phyloP scores from a whole-genome alignment of 2,329 filamentous ascomycete species.

The Magnaporthiopsis rhizophila region DNA sequence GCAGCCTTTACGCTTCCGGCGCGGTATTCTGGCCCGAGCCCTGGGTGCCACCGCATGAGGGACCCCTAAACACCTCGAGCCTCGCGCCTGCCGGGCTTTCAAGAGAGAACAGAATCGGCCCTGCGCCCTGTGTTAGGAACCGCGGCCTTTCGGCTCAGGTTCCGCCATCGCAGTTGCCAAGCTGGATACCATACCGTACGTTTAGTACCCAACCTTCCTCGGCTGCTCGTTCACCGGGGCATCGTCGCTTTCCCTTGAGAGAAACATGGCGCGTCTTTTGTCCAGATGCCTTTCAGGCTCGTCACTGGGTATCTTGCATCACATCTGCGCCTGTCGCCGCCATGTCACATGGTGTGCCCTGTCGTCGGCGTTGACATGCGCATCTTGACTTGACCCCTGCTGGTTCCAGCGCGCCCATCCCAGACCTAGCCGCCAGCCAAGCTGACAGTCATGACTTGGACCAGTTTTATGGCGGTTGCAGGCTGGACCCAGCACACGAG shows the following conservation, averaged over 20 bases:
- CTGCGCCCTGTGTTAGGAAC: slow-evolving; percentile 3
- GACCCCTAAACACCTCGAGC: neutral
- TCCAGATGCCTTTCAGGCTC: neutral
- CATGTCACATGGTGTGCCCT: too few relatives aligned
- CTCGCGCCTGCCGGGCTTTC: neutral
- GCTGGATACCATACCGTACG: slow-evolving; percentile 8
- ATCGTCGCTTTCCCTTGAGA: neutral
- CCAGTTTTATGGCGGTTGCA: slow-evolving; percentile 45
- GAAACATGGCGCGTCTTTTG: neutral
- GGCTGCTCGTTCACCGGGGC: neutral
- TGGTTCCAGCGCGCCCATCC: neutral
- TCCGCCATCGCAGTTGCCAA: slow-evolving; percentile 4
- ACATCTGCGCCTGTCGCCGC: neutral
- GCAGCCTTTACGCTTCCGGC: neutral
- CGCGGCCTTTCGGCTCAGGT: slow-evolving; percentile 6
- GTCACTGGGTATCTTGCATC: neutral
- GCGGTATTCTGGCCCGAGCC: neutral
- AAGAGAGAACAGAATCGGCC: neutral
- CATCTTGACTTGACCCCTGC: neutral
- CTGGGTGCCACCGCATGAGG: neutral
- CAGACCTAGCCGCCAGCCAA: neutral
- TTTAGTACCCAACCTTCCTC: neutral
- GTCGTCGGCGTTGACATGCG: neutral
- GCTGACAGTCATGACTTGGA: slow-evolving; percentile 9
- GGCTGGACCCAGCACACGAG: slow-evolving; percentile 41